phyloP scores from a whole-genome alignment of 2,329 filamentous ascomycete genomes.

The Didymella pomorum region DNA sequence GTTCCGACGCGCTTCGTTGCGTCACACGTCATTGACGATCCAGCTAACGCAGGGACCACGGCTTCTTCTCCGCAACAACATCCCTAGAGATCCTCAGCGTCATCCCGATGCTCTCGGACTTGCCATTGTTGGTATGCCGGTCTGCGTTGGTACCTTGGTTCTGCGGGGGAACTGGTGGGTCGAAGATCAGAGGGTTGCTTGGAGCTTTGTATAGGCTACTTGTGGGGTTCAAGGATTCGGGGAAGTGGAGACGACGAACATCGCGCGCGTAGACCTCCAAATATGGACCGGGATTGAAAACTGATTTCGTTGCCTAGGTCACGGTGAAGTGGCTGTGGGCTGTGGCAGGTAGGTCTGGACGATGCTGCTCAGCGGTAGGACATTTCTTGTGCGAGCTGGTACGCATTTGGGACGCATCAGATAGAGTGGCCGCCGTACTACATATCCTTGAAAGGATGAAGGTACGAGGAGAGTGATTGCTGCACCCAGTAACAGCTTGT shows the following conservation, averaged over 20 bases:
- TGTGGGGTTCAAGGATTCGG: not conserved
- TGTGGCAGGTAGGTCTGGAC: too few species aligned
- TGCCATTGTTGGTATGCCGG: not conserved
- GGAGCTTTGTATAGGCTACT: slow-evolving; percentile 5
- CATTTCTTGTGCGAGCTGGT: too few species aligned
- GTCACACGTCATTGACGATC: slow-evolving; percentile 11
- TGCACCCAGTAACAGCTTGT: too few species aligned
- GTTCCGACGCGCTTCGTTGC: slow-evolving; percentile 5
- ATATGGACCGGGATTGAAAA: too few species aligned
- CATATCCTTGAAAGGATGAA: too few species aligned
- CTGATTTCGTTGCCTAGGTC: too few species aligned
- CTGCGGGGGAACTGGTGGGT: not conserved
- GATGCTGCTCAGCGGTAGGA: too few species aligned
- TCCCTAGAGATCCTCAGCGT: slow-evolving; percentile 1
- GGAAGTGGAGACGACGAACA: not conserved
- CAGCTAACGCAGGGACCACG: slow-evolving; percentile 11
- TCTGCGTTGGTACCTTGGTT: not conserved
- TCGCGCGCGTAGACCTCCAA: too few species aligned
- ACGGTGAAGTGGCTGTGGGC: too few species aligned
- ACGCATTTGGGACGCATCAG: too few species aligned
- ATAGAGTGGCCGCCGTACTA: too few species aligned
- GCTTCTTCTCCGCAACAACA: slow-evolving; percentile 9
- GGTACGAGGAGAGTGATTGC: too few species aligned
- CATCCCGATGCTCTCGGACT: not conserved
- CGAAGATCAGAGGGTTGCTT: not conserved